Evolutionary conservation across 2,329 filamentous ascomycete species (phyloP).

Genomic region (Claviceps spartinae): DNA sequence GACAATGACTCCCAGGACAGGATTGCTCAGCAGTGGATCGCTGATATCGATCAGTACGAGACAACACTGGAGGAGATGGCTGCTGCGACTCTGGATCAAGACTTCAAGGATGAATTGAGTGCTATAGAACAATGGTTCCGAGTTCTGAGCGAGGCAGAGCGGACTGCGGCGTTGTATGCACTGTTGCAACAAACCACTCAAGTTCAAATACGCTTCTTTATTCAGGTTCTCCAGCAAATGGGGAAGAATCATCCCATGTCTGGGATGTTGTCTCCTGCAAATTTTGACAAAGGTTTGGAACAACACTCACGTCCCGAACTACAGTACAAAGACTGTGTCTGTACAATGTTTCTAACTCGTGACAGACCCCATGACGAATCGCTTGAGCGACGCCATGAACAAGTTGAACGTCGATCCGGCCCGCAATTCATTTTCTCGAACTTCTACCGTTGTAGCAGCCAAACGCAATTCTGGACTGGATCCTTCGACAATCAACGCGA

Average conservation of each 20-base stretch:
- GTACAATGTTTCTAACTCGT: slow-evolving; percentile 11
- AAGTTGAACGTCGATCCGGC: slow-evolving; percentile 81
- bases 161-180: slow-evolving; percentile 89
- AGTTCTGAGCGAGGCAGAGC: slow-evolving; percentile 89
- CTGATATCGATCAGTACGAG: slow-evolving; percentile 97
- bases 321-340: not conserved
- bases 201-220: slow-evolving; percentile 98
- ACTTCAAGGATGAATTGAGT: slow-evolving; percentile 98
- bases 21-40: slow-evolving; percentile 95
- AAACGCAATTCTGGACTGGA: slow-evolving; percentile 96
- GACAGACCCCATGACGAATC: slow-evolving; percentile 89
- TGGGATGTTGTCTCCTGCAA: slow-evolving; percentile 82
- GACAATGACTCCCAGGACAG: slow-evolving; percentile 81
- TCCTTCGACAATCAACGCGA: slow-evolving; percentile 85
- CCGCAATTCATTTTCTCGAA: slow-evolving; percentile 73
- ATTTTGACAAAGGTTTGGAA: slow-evolving; percentile 80
- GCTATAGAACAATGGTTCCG: slow-evolving; percentile 99
- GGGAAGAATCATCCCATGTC: slow-evolving; percentile 97
- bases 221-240: slow-evolving; percentile 97
- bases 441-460: slow-evolving; percentile 55
- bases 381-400: slow-evolving; percentile 90
- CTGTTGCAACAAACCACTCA: slow-evolving; percentile 96
- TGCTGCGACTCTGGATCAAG: slow-evolving; percentile 92
- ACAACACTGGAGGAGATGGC: slow-evolving; percentile 99
- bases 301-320: not conserved